A percentile compares a stretch with the other conserved stretches of the same genome.
These are phyloP conservation scores for Davidsoniella australis DNA, from an alignment of 2,329 filamentous ascomycete genomes.

Conservation along the genomic window DNA sequence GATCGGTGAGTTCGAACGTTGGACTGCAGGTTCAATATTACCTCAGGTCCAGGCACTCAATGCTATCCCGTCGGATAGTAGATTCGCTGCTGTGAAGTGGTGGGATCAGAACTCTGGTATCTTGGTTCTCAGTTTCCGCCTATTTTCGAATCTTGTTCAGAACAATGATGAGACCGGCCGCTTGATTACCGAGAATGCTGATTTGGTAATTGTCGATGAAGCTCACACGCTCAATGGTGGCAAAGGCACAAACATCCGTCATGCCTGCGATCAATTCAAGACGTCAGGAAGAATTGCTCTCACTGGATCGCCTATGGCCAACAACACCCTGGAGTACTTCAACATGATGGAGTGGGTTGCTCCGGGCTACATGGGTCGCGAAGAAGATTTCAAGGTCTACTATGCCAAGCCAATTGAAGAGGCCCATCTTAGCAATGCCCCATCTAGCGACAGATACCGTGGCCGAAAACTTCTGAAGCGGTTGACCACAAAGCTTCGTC, in stretches of 20 bases:
- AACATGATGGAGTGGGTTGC: slow-evolving; percentile 80
- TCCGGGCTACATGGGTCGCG: slow-evolving; percentile 55
- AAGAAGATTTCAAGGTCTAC: slow-evolving; percentile 48
- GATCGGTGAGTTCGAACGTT: slow-evolving; percentile 49
- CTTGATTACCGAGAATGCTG: slow-evolving; percentile 42
- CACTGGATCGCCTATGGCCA: slow-evolving; percentile 73
- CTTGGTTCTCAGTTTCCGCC: slow-evolving; percentile 57
- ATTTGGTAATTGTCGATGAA: slow-evolving; percentile 69
- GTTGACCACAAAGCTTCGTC: slow-evolving; percentile 53
- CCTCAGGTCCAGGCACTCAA: slow-evolving; percentile 2
- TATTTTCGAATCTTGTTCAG: slow-evolving; percentile 29
- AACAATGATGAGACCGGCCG: slow-evolving; percentile 23
- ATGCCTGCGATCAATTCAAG: slow-evolving; percentile 39
- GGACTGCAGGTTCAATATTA: slow-evolving; percentile 22
- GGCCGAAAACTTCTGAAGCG: slow-evolving; percentile 51
- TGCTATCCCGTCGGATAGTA: not conserved
- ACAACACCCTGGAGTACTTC: slow-evolving; percentile 70
- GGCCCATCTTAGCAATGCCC: slow-evolving; percentile 54
- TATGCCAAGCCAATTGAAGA: slow-evolving; percentile 57
- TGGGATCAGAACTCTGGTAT: slow-evolving; percentile 56
- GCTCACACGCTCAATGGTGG: slow-evolving; percentile 63
- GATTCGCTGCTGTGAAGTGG: slow-evolving; percentile 11
- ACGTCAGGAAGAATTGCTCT: slow-evolving; percentile 63
- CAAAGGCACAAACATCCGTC: slow-evolving; percentile 29
- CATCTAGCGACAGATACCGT: slow-evolving; percentile 31